Conservation (phyloP, 495 filamentous ascomycete genomes). For the Sporormia fimetaria region DNA sequence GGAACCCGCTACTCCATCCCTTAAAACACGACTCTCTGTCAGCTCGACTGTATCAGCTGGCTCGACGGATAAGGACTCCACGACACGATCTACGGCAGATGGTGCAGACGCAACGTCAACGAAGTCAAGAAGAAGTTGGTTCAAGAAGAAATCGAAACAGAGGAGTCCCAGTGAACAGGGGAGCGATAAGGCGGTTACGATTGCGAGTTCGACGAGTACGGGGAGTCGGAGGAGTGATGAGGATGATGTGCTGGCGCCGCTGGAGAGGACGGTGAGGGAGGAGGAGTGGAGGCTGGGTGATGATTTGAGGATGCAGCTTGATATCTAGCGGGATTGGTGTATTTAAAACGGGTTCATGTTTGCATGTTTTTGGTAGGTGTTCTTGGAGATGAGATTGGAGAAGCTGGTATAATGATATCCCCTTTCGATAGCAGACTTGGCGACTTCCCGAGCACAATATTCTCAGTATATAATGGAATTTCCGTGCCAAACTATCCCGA, state of each 20-base stretch:
- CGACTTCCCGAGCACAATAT: too few relatives aligned
- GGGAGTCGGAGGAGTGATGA: constrained; percentile 38
- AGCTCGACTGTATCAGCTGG: neutral
- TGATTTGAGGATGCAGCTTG: constrained; percentile 39
- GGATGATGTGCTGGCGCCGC: constrained; percentile 38
- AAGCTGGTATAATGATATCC: too few relatives aligned
- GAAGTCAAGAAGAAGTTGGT: constrained; percentile 11
- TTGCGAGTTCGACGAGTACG: constrained; percentile 30
- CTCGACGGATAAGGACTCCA: constrained; percentile 1
- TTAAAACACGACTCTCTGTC: neutral
- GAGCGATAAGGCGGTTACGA: constrained; percentile 28
- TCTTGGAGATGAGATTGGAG: too few relatives aligned
- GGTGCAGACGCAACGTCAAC: constrained; percentile 6
- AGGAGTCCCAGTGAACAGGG: neutral
- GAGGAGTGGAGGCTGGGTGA: constrained; percentile 49
- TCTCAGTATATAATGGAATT: too few relatives aligned
- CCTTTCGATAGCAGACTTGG: too few relatives aligned
- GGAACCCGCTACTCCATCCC: constrained; percentile 9
- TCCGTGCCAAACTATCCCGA: too few relatives aligned
- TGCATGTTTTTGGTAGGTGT: neutral
- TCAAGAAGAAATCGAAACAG: constrained; percentile 7
- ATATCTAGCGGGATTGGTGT: constrained; percentile 5
- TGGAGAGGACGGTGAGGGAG: constrained; percentile 34
- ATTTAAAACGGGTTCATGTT: neutral
- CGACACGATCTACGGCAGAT: neutral